Conservation (phyloP, 2,329 filamentous ascomycete species). For the Thermothelomyces thermophilus region DNA sequence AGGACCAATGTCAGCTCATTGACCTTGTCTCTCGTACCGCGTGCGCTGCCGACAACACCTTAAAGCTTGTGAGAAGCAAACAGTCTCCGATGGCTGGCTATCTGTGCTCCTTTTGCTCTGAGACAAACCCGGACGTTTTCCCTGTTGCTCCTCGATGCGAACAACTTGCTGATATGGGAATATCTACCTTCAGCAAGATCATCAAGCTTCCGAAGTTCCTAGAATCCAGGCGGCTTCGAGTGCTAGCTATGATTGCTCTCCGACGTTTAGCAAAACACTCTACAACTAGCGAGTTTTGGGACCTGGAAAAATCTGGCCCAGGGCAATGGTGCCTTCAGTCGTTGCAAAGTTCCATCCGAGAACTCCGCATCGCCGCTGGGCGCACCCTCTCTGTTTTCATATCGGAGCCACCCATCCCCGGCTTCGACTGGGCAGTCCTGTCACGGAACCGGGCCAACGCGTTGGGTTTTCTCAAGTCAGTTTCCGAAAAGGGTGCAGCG, state of each 20-base stretch:
- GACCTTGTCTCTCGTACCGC: conserved; percentile 49
- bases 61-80: conserved; percentile 26
- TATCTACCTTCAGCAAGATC: conserved; percentile 39
- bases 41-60: conserved; percentile 47
- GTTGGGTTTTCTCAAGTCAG: conserved; percentile 62
- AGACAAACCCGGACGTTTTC: background rate
- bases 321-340: conserved; percentile 79
- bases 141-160: background rate
- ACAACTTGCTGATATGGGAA: conserved; percentile 3
- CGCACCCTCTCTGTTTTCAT: conserved; percentile 47
- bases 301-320: conserved; percentile 59
- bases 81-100: background rate
- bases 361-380: conserved; percentile 76
- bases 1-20: conserved; percentile 24
- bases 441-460: conserved; percentile 62
- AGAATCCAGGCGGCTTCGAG: conserved; percentile 53
- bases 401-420: conserved; percentile 40
- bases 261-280: conserved; percentile 65
- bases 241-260: conserved; percentile 66
- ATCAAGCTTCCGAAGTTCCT: conserved; percentile 40
- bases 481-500: conserved; percentile 62
- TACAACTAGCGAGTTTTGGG: conserved; percentile 50
- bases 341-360: conserved; percentile 75
- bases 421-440: conserved; percentile 37
- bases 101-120: conserved; percentile 20